Percentiles rank a stretch among this genome's conserved stretches.
Conservation (phyloP, 2,329 filamentous ascomycete genomes). For the Herpotrichia juniperi region DNA sequence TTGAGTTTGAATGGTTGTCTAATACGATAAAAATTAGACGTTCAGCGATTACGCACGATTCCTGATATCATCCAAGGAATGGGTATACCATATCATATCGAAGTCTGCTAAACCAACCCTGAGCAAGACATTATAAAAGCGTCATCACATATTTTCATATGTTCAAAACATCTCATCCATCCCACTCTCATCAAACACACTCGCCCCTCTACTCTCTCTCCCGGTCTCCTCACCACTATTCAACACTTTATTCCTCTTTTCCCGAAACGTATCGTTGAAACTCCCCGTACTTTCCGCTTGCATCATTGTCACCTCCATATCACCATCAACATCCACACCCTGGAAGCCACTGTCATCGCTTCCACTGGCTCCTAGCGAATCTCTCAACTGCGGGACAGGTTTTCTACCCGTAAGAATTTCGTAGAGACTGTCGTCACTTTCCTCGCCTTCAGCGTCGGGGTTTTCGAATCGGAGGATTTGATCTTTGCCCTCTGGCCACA, state of each 20-base stretch:
- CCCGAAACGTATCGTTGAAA: conserved; percentile 55
- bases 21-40: no score
- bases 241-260: conserved; percentile 27
- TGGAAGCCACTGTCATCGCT: not conserved
- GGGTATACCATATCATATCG: no score
- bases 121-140: no score
- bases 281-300: conserved; percentile 27
- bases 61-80: no score
- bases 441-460: conserved; percentile 36
- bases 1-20: no score
- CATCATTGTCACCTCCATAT: conserved; percentile 19
- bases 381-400: conserved; percentile 38
- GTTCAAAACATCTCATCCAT: conserved; percentile 45
- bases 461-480: conserved; percentile 36
- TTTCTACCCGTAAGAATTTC: conserved; percentile 56
- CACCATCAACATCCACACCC: conserved; percentile 19
- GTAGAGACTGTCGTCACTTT: conserved; percentile 55
- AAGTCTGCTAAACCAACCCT: no score
- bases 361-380: not conserved
- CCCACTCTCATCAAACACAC: conserved; percentile 39
- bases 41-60: no score
- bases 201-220: conserved; percentile 15
- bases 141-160: no score
- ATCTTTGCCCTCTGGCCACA: conserved; percentile 51
- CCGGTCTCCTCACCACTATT: conserved; percentile 7